Conservation (phyloP, 768 basidiomycete species). For the Termitomyces sp. region DNA sequence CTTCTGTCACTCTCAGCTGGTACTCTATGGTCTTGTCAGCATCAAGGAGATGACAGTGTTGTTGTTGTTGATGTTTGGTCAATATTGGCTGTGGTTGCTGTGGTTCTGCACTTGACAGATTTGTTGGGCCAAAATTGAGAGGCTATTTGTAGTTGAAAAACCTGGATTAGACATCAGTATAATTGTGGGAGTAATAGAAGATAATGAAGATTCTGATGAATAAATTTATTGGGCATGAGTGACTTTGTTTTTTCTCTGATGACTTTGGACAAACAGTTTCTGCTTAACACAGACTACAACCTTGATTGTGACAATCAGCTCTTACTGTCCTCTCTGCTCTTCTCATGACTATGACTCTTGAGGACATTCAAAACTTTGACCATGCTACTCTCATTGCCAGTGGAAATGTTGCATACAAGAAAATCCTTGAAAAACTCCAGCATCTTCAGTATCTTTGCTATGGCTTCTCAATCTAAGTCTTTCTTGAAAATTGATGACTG, state of each 20-base stretch:
- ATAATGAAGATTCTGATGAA: too few relatives aligned
- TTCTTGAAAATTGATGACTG: background rate
- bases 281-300: too few relatives aligned
- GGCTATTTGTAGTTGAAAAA: slow-evolving; percentile 13
- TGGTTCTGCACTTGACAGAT: slow-evolving; percentile 8
- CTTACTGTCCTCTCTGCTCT: background rate
- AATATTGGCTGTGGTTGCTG: slow-evolving; percentile 11
- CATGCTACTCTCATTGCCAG: slow-evolving; percentile 10
- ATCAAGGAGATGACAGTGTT: too few relatives aligned
- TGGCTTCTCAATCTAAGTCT: too few relatives aligned
- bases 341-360: slow-evolving; percentile 8
- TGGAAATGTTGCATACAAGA: background rate
- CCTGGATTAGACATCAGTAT: slow-evolving; percentile 12
- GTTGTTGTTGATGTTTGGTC: slow-evolving; percentile 1
- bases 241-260: too few relatives aligned
- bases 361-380: slow-evolving; percentile 6
- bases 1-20: background rate
- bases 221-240: too few relatives aligned
- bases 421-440: background rate
- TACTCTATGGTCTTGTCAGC: slow-evolving; percentile 8
- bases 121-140: slow-evolving; percentile 11
- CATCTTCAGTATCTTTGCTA: background rate
- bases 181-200: too few relatives aligned
- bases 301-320: too few relatives aligned
- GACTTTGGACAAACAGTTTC: too few relatives aligned